These are phyloP conservation scores for Colletotrichum lindemuthianum DNA, from an alignment of 2,329 filamentous ascomycete species.

Conservation along the genomic window DNA sequence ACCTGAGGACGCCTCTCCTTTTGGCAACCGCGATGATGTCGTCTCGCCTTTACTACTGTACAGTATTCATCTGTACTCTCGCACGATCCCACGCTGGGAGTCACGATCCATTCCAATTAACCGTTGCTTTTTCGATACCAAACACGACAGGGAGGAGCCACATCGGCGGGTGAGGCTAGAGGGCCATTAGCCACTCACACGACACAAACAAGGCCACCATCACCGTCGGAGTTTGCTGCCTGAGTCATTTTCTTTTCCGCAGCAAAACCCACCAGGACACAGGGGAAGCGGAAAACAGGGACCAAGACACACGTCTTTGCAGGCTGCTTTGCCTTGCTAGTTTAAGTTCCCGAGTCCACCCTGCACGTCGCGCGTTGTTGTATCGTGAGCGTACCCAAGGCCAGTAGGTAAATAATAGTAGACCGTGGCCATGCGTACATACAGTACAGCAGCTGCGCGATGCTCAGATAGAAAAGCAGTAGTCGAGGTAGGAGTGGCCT, in stretches of 20 bases:
- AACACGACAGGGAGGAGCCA: constrained; percentile 30
- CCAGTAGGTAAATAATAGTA: too few relatives aligned
- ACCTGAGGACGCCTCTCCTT: too few relatives aligned
- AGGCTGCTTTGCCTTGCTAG: constrained; percentile 16
- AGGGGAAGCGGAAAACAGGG: constrained; percentile 1
- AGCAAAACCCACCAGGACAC: background rate
- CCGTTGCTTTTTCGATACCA: constrained; percentile 18
- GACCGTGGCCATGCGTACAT: too few relatives aligned
- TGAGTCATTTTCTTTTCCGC: constrained; percentile 27
- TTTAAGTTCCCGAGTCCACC: constrained; percentile 36
- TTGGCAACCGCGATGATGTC: too few relatives aligned
- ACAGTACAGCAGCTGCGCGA: too few relatives aligned
- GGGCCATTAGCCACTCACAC: constrained; percentile 29
- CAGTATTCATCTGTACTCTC: background rate
- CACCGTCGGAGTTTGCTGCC: constrained; percentile 24
- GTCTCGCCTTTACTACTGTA: too few relatives aligned
- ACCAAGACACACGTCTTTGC: background rate
- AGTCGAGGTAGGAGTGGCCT: too few relatives aligned
- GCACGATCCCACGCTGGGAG: background rate
- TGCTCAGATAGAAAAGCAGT: too few relatives aligned
- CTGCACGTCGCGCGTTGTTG: background rate
- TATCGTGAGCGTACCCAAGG: too few relatives aligned
- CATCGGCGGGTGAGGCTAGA: constrained; percentile 26
- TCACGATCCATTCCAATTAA: constrained; percentile 31
- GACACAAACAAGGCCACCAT: constrained; percentile 10